Conservation (phyloP, 2,329 filamentous ascomycete species). For the Phialophora verrucosa region DNA sequence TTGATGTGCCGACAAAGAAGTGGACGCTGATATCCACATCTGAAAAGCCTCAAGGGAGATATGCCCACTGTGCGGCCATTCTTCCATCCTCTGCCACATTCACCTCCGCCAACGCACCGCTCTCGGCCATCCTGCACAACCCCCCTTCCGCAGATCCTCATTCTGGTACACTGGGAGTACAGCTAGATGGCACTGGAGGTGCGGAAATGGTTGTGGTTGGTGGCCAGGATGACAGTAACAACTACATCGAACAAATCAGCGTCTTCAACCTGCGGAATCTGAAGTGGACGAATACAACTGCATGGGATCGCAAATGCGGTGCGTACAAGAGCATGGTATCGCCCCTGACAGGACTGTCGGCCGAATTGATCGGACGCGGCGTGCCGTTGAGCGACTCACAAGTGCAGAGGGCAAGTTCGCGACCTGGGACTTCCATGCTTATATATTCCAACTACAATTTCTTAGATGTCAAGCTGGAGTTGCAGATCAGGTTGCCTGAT, state of each 20-base stretch:
- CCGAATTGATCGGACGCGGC: conserved; percentile 39
- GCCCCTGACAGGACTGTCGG: conserved; percentile 63
- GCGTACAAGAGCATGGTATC: conserved; percentile 95
- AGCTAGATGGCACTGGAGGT: conserved; percentile 86
- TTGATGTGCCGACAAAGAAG: conserved; percentile 77
- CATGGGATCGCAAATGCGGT: conserved; percentile 88
- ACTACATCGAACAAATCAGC: conserved; percentile 98
- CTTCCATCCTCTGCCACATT: conserved; percentile 87
- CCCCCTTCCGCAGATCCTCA: conserved; percentile 81
- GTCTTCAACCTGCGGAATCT: conserved; percentile 95
- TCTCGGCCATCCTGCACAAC: conserved; percentile 89
- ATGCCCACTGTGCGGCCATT: conserved; percentile 94
- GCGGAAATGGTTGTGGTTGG: conserved; percentile 98
- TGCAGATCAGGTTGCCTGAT: conserved; percentile 85
- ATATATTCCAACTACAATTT: conserved; percentile 99
- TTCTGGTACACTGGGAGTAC: conserved; percentile 84
- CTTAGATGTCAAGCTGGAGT: conserved; percentile 90
- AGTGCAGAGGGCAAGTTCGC: conserved; percentile 25
- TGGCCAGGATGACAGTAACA: conserved; percentile 95
- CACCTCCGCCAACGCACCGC: conserved; percentile 78
- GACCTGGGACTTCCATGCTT: conserved; percentile 72
- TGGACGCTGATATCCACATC: conserved; percentile 81
- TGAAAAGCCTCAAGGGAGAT: conserved; percentile 88
- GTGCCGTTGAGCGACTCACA: conserved; percentile 32
- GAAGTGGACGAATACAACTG: conserved; percentile 91